These are phyloP conservation scores for Phenoliferia sp. DNA, from an alignment of 1,284 basidiomycete genomes.

Conservation along the genomic window DNA sequence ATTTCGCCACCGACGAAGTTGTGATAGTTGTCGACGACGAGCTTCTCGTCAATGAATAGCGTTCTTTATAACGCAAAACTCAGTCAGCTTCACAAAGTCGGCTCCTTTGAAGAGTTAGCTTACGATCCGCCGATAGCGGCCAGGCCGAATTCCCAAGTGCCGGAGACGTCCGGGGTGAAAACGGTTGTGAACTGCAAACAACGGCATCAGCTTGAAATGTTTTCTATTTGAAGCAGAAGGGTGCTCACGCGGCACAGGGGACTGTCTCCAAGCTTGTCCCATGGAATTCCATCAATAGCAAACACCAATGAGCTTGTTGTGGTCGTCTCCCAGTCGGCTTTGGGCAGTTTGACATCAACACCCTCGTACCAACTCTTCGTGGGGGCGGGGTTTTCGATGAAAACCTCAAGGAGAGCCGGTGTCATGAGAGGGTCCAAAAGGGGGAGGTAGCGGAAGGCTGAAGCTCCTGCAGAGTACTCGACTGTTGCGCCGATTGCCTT, in stretches of 20 bases:
- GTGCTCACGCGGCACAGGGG: constrained; percentile 37
- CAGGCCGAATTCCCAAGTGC: constrained; percentile 64
- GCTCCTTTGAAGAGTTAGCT: too few species aligned
- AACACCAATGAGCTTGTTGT: constrained; percentile 11
- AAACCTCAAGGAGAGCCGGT: constrained; percentile 46
- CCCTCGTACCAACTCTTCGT: not conserved
- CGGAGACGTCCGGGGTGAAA: constrained; percentile 46
- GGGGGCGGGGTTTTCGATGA: constrained; percentile 32
- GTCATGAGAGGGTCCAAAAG: constrained; percentile 17
- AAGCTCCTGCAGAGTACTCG: constrained; percentile 46
- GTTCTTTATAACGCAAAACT: too few species aligned
- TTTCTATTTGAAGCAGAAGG: not conserved
- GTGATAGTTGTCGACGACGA: constrained; percentile 37
- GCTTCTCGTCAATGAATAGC: constrained; percentile 51
- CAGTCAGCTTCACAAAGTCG: too few species aligned
- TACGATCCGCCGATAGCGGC: constrained; percentile 61
- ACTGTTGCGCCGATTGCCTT: constrained; percentile 40
- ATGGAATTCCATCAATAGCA: constrained; percentile 15
- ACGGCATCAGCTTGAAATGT: not conserved
- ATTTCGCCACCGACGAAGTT: constrained; percentile 24
- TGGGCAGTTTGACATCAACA: not conserved
- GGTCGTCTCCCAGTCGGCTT: not conserved
- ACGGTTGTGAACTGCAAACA: constrained; percentile 25
- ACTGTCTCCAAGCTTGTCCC: constrained; percentile 13
- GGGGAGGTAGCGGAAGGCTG: constrained; percentile 30